A percentile compares a stretch with the other conserved stretches of the same genome.
phyloP scores from a whole-genome alignment of 805 yeast genomes.

The Brettanomyces anomalus region DNA sequence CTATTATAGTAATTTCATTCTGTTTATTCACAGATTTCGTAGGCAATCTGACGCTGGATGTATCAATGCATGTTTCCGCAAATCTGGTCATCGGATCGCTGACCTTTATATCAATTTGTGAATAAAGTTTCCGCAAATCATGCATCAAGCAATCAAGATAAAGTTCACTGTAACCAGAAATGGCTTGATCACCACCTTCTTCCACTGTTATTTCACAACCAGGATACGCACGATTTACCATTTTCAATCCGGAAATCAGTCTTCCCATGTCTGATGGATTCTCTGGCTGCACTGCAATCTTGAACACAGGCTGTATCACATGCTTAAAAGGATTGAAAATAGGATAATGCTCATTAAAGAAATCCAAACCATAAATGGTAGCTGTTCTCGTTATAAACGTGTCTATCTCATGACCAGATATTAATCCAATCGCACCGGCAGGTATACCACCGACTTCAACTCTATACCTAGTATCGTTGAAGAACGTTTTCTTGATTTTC shows the following conservation, averaged over 20 bases:
- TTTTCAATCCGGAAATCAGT: conserved; percentile 60
- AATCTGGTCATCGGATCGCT: conserved; percentile 80
- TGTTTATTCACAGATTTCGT: conserved; percentile 46
- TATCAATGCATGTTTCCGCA: conserved; percentile 63
- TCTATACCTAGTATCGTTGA: conserved; percentile 67
- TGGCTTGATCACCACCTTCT: conserved; percentile 79
- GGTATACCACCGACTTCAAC: conserved; percentile 41
- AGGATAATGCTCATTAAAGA: conserved; percentile 15
- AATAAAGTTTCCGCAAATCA: conserved; percentile 59
- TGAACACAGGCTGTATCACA: conserved; percentile 52
- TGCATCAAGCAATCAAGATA: conserved; percentile 77
- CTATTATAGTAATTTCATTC: conserved; percentile 56
- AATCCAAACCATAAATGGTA: conserved; percentile 33
- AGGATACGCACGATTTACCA: conserved; percentile 52
- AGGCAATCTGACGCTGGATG: conserved; percentile 60
- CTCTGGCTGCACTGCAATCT: conserved; percentile 76
- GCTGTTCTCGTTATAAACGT: conserved; percentile 50
- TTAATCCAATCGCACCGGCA: conserved; percentile 60
- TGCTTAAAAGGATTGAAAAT: conserved; percentile 35
- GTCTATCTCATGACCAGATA: conserved; percentile 51
- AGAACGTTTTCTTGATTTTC: conserved; percentile 32
- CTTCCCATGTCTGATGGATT: conserved; percentile 72
- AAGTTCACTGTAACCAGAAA: conserved; percentile 80
- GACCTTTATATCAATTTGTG: conserved; percentile 63
- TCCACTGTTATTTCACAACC: conserved; percentile 66